Base-by-base conservation (phyloP, 805 yeast species). In the Kodamaea lidongshanica region DNA sequence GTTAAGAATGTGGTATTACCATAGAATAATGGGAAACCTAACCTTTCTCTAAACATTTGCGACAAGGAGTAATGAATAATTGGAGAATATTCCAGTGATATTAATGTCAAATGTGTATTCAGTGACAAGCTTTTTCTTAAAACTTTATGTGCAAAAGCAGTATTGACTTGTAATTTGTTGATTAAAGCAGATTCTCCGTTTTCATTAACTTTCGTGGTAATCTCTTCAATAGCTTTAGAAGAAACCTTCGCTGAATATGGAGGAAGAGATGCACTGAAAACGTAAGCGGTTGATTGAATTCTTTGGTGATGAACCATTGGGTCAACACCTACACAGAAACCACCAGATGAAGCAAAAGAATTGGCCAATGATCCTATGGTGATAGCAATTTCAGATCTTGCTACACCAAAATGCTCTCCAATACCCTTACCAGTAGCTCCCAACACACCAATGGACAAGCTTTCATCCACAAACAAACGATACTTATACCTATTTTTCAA, bases 261-360 rank as follows among this genome's bases (percentile, higher is more conserved):
- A 8, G 98, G 97, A 52, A 89, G 72, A 1, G 96, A 74, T 6
- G 98, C 98, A 47, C 94, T 82, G 54, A 85, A 92, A 38, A 92
- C 92, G 52, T 86, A 92, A 3, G 95, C 96, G 41, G 70, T 68
- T 9, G 95, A 84, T 14, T 86, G 81, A 46, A 92, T 80, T 54
- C 95, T 77, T 67, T 92, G 98, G 61, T 89, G 95, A 44, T 79
- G 78, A 19, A 87, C 75, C 86, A 92, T 85, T 33, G 79, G 79
- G 15, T 63, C 56, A 23, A 74, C 79, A 35, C 97, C 98, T 16
- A 84, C 82, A 51, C 95, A 92, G 61, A 85, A 89, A 1, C 95
- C 97, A 41, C 98, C 98, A 28, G 89, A 77, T 1, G 92, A 69
- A 6, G 86, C 89, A 41, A 89, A 68, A 0, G 94, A 67, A 25